A percentile compares a stretch with the other conserved stretches of the same genome.
Conservation (phyloP, 2,329 filamentous ascomycete species). For the Cladosporium sp. region DNA sequence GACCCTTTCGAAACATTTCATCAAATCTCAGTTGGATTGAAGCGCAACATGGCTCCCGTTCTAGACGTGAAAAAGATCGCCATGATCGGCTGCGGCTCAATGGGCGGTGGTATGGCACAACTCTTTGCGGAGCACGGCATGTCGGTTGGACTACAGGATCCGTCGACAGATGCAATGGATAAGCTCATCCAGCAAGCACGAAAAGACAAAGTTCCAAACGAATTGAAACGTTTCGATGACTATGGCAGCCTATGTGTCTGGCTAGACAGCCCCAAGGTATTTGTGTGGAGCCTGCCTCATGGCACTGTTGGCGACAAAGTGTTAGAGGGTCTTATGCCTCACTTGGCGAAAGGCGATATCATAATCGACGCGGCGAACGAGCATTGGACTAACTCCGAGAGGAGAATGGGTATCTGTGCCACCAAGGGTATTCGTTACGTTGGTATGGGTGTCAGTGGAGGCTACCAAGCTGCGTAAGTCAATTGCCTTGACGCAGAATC, state of each 20-base stretch:
- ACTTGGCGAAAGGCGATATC: constrained; percentile 58
- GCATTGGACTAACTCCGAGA: constrained; percentile 61
- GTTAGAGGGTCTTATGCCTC: constrained; percentile 43
- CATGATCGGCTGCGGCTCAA: constrained; percentile 56
- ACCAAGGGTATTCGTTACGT: constrained; percentile 60
- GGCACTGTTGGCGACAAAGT: constrained; percentile 43
- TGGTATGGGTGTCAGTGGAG: constrained; percentile 65
- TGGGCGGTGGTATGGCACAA: constrained; percentile 58
- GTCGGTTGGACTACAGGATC: constrained; percentile 53
- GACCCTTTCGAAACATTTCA: no score
- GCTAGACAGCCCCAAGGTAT: constrained; percentile 38
- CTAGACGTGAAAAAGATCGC: constrained; percentile 41
- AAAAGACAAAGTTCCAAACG: constrained; percentile 36
- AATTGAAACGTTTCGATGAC: constrained; percentile 39
- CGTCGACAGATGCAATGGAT: constrained; percentile 47
- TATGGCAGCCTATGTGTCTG: constrained; percentile 50
- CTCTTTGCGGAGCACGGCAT: constrained; percentile 56
- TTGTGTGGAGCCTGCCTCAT: constrained; percentile 32
- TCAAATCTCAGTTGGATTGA: background rate
- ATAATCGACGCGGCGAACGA: constrained; percentile 68
- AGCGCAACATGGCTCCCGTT: constrained; percentile 4
- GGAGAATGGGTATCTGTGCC: constrained; percentile 43
- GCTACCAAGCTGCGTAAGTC: constrained; percentile 60
- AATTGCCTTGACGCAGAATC: no score
- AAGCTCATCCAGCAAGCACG: constrained; percentile 38